Base-by-base conservation (phyloP, 202 grass and related monocot genomes). In the Elaeis oleifera region DNA sequence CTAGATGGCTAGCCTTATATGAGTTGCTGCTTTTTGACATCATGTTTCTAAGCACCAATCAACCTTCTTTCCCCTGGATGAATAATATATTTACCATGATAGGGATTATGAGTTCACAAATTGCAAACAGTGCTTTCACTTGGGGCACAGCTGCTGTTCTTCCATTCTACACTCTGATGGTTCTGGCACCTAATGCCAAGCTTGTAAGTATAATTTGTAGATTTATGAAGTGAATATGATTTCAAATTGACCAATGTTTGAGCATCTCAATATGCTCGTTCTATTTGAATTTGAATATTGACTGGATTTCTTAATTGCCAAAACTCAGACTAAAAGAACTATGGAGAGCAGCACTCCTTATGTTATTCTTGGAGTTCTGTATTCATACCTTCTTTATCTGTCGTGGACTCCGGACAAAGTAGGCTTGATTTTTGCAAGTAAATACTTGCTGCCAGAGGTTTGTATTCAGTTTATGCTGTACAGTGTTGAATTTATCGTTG, bases 371-470 rank as follows among this genome's bases (percentile, higher is more conserved):
- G 88, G 94, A 61, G 18, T 94, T 65, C 79, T 99, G 64, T 99
- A 99, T 63, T 80, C 77, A 17, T 99, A 89, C 65, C 75, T 99
- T 67, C 85, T 99, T 61, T 89, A 73, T 75, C 72, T 99, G 17
- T 92, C 94, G 3, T 94, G 94, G 94, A 99, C 77, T 17, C 88
- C 94, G 9, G 94, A 99, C 7, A 94, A 78, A 50, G 52, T 89
- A 29, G 69, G 71, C 26, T 77, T 65, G 69, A 99, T 99, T 88
- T 99, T 99, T 65, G 85, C 82, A 19, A 94, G 80, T 82, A 92
- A 89, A 82, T 94, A 99, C 74, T 92, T 85, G 88, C 78, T 97
- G 49, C 94, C 94, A 4, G 92, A 97, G 92, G 92, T 97, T 61
- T 20, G 51, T 48, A 28, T 25, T 51, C 50, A 49, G 5, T 15